Evolutionary conservation across 2,329 filamentous ascomycete species (phyloP).

Genomic region (Trichoderma breve): DNA sequence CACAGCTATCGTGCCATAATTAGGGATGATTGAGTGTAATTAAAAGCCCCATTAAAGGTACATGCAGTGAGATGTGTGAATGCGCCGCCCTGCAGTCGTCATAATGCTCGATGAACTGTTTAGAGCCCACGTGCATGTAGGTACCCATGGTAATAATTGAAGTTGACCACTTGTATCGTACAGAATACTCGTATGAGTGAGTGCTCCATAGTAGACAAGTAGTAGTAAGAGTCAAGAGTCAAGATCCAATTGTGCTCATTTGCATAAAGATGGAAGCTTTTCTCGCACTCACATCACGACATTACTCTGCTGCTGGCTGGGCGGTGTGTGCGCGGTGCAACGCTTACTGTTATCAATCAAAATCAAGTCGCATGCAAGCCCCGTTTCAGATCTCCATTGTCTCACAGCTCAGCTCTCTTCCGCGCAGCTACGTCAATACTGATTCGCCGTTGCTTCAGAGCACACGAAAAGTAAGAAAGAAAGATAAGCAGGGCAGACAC

Average conservation of each 20-base stretch:
- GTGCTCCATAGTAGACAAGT: not conserved
- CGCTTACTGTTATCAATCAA: not conserved
- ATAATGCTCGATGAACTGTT: constrained; percentile 1
- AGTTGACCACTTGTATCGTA: not conserved
- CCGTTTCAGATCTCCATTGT: constrained; percentile 4
- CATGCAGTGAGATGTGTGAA: constrained; percentile 6
- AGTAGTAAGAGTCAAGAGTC: not conserved
- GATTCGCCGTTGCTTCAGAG: no score
- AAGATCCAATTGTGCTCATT: not conserved
- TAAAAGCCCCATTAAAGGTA: constrained; percentile 8
- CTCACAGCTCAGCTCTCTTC: not conserved
- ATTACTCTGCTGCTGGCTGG: not conserved
- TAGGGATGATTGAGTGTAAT: not conserved
- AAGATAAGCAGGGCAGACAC: not conserved
- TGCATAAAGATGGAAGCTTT: not conserved
- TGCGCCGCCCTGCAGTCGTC: constrained; percentile 9
- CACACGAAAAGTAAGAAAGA: not conserved
- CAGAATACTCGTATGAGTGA: not conserved
- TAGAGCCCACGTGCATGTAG: not conserved
- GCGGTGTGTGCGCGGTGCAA: constrained; percentile 5
- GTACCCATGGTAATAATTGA: not conserved
- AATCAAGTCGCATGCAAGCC: not conserved
- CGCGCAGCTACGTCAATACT: not conserved
- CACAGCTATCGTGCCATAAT: not conserved
- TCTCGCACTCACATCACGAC: not conserved